Evolutionary conservation across 345 rosid genomes (phyloP).

Genomic region (Durio zibethinus): DNA sequence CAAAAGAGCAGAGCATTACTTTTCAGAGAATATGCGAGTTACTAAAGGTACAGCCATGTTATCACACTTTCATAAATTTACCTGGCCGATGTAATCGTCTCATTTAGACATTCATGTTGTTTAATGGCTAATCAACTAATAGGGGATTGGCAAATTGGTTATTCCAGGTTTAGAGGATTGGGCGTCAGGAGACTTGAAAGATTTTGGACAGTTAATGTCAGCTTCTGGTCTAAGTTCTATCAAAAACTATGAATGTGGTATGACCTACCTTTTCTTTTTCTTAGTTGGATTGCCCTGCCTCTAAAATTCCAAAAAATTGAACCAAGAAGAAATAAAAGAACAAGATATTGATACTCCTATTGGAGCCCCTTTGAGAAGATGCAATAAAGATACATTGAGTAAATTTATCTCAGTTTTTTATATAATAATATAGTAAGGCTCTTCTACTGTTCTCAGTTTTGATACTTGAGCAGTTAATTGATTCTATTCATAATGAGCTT

Average conservation of each 20-base stretch:
- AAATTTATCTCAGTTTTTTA: not conserved
- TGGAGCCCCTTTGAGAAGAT: not conserved
- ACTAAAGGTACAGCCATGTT: conserved; percentile 43
- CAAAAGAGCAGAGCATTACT: conserved; percentile 86
- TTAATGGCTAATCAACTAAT: conserved; percentile 4
- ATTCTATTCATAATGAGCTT: not conserved
- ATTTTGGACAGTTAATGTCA: conserved; percentile 75
- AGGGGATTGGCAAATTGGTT: not conserved
- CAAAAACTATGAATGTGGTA: conserved; percentile 89
- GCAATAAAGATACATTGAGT: not conserved
- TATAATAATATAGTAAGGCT: not conserved
- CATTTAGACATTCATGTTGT: not conserved
- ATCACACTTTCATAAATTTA: not conserved
- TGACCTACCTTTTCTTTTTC: not conserved
- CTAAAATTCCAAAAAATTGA: not conserved
- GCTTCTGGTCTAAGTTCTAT: conserved; percentile 92
- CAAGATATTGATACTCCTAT: not conserved
- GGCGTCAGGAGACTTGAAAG: conserved; percentile 64
- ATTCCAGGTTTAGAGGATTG: conserved; percentile 78
- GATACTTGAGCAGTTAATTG: not conserved
- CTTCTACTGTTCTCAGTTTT: not conserved
- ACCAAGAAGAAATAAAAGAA: not conserved
- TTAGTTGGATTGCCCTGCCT: not conserved
- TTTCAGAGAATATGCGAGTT: conserved; percentile 81
- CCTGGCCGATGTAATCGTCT: not conserved